Evolutionary conservation across 768 basidiomycete genomes (phyloP), one percentile per base, ranked within the genome.

Genomic region (Tulasnella sp.): DNA sequence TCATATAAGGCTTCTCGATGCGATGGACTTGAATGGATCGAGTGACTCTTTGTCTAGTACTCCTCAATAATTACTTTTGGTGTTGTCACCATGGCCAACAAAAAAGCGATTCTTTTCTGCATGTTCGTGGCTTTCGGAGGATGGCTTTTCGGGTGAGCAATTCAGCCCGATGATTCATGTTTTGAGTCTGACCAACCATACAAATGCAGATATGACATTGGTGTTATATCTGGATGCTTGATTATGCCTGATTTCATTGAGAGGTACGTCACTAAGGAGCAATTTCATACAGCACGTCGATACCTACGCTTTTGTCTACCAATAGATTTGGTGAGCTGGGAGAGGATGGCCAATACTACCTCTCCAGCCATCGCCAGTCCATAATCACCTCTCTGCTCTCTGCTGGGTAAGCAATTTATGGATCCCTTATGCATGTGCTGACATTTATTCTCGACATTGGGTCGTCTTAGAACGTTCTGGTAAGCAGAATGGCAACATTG

Each of bases 361-460:
- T 88, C 8, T 74, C 77, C 2, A 73, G 74, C 53, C 74, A 75
- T 22, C 69, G 81, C 31, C 80, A 84, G 59, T 81, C 80, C 0
- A 80, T 85, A 44, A 86, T 86, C 48, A 83, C 83, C 0, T 86
- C 83, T 5, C 70, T 85, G 3, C 68, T 86, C 5, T 84, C 81
- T 16, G 83, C 81, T 24, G 83, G 82, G 78, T 78, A 60, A 28
- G 74, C 58, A 48, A 27, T 54, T 43, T 42, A 22, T 10, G 41
- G n/a, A n/a, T 42, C 41, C n/a, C n/a, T n/a, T n/a, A n/a, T n/a
- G n/a, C n/a, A n/a, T 10, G 19, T 20, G 6, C 19, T n/a, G 3
- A 34, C 28, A 37, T 37, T 22, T 15, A 15, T 16, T 46, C 20
- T 41, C 29, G 8, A n/a, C 37, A 13, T 20, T 20, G n/a, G 13